Base-by-base conservation (phyloP, 495 filamentous ascomycete species). In the Aspergillus coremiiformis region DNA sequence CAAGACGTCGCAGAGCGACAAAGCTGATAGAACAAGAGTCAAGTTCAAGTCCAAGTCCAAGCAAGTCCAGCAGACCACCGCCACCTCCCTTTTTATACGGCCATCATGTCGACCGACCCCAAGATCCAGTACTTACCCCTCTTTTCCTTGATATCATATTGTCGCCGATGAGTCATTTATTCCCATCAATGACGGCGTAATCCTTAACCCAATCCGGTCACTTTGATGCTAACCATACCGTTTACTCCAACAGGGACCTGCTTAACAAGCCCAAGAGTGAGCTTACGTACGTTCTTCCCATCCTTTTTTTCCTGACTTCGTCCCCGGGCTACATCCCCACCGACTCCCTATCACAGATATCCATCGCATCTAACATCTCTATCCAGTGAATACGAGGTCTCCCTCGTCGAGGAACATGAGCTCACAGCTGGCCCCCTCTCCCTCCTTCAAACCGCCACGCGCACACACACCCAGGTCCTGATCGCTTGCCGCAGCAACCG, bases 401-500 rank as follows among this genome's bases (percentile, higher is more conserved):
- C 84, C 44, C 80, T 87, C 57, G 84, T 95, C 57, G 90, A 95
- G 63, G 87, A 92, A 65, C 84, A 95, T 64, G 90, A 95, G 69
- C 89, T 96, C 72, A 87, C 84, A 56, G 79, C 85, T 39, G 89
- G 90, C 5, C 85, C 90, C 1, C 78, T 95, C 20, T 95, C 89
- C 3, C 90, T 97, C 58, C 85, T 97, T 39, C 89, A 95, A 71
- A 92, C 89, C 43, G 88, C 90, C 45, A 89, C 92, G 19, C 84
- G 88, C 57, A 84, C 82, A 26, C 87, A 92, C 72, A 85, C 85
- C 41, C 90, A 94, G 73, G 89, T 96, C 47, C 79, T 95, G 46
- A 93, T 95, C 60, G 89, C 87, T 43, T 86, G 86, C 68, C 87
- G 90, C 29, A 92, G 91, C 76, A 89, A 93, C 76, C 81, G 90